Evolutionary conservation across 2,329 filamentous ascomycete genomes (phyloP).

Genomic region (Blastomyces silverae): DNA sequence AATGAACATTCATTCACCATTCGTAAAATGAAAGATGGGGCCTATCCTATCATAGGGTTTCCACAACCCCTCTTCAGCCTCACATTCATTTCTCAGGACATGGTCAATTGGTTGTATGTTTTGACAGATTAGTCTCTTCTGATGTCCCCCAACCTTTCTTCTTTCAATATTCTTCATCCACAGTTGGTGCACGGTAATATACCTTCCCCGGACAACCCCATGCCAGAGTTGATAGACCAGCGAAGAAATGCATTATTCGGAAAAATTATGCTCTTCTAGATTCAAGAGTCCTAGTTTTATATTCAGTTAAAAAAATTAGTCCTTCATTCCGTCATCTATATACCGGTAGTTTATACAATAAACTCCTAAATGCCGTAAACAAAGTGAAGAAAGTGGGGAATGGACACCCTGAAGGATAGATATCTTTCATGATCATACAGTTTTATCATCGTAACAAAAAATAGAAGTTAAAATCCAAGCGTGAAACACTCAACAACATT

Average conservation of each 20-base stretch:
- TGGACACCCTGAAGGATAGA: neutral
- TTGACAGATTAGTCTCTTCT: too few species aligned
- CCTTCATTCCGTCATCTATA: neutral
- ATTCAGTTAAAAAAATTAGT: neutral
- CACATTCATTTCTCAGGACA: too few species aligned
- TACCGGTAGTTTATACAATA: neutral
- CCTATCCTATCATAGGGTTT: neutral
- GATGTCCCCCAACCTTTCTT: too few species aligned
- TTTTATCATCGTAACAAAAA: neutral
- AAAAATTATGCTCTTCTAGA: conserved; percentile 23
- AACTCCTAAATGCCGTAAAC: too few species aligned
- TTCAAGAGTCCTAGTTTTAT: conserved; percentile 19
- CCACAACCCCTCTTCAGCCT: neutral
- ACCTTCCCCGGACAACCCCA: conserved; percentile 22
- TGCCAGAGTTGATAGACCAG: conserved; percentile 23
- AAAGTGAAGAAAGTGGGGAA: neutral
- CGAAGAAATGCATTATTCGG: conserved; percentile 22
- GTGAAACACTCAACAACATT: neutral
- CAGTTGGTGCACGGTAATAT: conserved; percentile 10
- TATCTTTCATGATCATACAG: neutral
- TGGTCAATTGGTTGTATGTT: too few species aligned
- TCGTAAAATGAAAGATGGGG: neutral
- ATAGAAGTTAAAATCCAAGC: neutral
- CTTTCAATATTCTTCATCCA: too few species aligned
- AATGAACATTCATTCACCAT: too few species aligned